Base-by-base conservation (phyloP, 2,329 filamentous ascomycete species). In the Lasiodiplodia sp. region DNA sequence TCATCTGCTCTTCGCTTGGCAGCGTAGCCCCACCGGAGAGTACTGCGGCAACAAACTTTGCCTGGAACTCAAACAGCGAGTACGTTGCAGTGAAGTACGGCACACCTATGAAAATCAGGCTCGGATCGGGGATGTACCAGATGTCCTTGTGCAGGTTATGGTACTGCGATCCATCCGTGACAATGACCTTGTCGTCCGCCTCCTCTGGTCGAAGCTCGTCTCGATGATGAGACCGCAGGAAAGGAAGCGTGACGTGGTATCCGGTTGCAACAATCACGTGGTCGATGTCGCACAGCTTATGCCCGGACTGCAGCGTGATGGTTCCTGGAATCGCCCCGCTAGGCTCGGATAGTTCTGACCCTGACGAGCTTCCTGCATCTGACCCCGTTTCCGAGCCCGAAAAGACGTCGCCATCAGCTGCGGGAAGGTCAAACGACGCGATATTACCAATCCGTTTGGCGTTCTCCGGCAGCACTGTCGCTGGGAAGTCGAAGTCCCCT, bases 111-210 rank as follows among this genome's bases (percentile, higher is more conserved):
- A 92, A 92, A 0, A 83, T 80, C 0, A 92, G 79, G 0, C 87
- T 86, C 0, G 90, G 88, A 69, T 92, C 89, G 0, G 85, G 84
- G 53, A 91, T 91, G 77, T 91, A 92, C 74, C 91, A 92, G 16
- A 92, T 88, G 74, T 92, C 90, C 69, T 87, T 87, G 80, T 92
- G 87, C 1, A 92, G 80, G 71, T 92, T 92, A 73, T 92, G 90
- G 2, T 82, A 76, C 75, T 88, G 87, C 14, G 83, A 84, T 2
- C 90, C 90, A 55, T 91, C 88, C 0, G 87, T 92, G 4, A 92
- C 86, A 0, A 93, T 79, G 0, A 87, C 77, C 0, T 75, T 79
- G 0, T 87, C 83, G 47, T 84, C 81, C 0, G 88, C 88, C 0
- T 86, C 73, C 1, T 84, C 76, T 0, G 82, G 78, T 0, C 78